Evolutionary conservation across 371 early-diverging fungal species (phyloP), one percentile per base, ranked within the genome.

Genomic region (Lichtheimia corymbifera): DNA sequence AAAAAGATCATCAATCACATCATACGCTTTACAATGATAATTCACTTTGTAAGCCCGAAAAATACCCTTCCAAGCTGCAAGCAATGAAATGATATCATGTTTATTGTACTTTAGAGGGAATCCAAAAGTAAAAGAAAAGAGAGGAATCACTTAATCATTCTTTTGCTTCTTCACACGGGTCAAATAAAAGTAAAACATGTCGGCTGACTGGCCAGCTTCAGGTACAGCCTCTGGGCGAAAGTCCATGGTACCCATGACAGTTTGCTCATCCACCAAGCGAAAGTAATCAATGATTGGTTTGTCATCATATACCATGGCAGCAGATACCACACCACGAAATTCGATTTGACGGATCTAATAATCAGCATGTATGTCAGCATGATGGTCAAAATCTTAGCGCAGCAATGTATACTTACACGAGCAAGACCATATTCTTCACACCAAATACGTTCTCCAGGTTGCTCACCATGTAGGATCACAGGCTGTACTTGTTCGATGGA

Each of bases 151-250:
- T 35, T 35, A 35, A 35, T 35, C 35, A 35, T 11, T 35, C 35
- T 35, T 35, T 35, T 35, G 35, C 35, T 54, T 22, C 20, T 54
- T 41, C 13, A 40, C 15, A 13, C 59, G 51, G 7, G 30, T 53
- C 25, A 61, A 47, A 47, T 40, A 54, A 53, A 61, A 54, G 61
- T 61, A 61, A 28, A 61, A 54, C 18, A 54, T 47, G 22, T 54
- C 61, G 12, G 18, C 22, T 11, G 35, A 35, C 2, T 35, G 28
- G 7, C 35, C 11, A 9, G 35, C 35, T 35, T 35, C 35, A 13
- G 5, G 17, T 12, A 50, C 40, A 7, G 59, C 22, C 3, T 28
- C n/a, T 12, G 49, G 0, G 13, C 49, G 54, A 20, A 47, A 28
- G 54, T 61, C 55, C n/a, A 53, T 53, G 4, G 54, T 54, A 20